Evolutionary conservation across 257 asterid genomes (phyloP).

Genomic region (Solanum tacnaense): DNA sequence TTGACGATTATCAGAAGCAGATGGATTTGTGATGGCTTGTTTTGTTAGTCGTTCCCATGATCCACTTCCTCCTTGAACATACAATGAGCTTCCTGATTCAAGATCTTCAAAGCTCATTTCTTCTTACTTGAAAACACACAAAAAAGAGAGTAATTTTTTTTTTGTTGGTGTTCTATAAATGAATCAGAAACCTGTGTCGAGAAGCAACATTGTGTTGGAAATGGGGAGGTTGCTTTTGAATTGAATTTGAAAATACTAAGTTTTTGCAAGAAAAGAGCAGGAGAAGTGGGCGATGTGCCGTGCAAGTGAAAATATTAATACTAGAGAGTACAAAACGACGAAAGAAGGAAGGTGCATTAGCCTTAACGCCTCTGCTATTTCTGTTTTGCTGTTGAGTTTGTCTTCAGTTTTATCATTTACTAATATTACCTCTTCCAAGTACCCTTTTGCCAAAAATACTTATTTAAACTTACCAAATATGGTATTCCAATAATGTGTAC

Average conservation of each 20-base stretch:
- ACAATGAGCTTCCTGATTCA: slow-evolving; percentile 20
- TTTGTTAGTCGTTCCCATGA: slow-evolving; percentile 12
- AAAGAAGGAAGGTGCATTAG: background rate
- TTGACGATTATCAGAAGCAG: background rate
- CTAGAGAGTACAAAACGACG: background rate
- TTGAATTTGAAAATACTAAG: background rate
- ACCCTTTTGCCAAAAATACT: background rate
- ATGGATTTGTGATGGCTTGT: background rate
- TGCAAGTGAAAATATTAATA: background rate
- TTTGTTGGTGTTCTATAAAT: background rate
- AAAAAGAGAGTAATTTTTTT: background rate
- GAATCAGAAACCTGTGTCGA: background rate
- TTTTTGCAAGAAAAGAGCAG: background rate
- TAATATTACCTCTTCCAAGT: background rate
- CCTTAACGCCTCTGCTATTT: background rate
- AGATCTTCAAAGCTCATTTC: slow-evolving; percentile 47
- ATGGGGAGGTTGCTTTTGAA: background rate
- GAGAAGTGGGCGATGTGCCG: background rate
- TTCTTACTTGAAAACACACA: too few relatives aligned
- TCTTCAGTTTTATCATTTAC: background rate
- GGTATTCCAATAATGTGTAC: background rate
- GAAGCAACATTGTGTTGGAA: background rate
- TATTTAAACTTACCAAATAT: background rate
- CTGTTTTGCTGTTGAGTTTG: background rate
- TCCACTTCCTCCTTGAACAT: background rate